Conservation (phyloP, 2,329 filamentous ascomycete genomes). For the Paecilomyces sp. region DNA sequence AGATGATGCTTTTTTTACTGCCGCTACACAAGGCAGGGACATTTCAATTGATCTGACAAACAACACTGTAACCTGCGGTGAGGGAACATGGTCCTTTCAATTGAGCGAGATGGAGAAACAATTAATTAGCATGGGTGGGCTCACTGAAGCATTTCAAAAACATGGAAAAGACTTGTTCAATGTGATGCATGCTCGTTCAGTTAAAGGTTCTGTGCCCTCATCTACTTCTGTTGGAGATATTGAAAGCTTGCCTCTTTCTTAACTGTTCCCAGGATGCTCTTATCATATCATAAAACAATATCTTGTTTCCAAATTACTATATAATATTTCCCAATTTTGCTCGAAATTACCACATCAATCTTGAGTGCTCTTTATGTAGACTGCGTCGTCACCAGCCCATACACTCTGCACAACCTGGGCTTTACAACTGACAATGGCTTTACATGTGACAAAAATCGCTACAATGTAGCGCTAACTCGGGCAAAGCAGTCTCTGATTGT, state of each 20-base stretch:
- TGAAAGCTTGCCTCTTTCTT: neutral
- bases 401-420: too few relatives aligned
- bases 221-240: neutral
- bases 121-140: conserved; percentile 31
- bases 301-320: too few relatives aligned
- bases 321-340: too few relatives aligned
- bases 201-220: neutral
- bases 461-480: too few relatives aligned
- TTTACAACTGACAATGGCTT: too few relatives aligned
- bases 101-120: conserved; percentile 34
- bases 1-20: conserved; percentile 33
- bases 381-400: too few relatives aligned
- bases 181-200: conserved; percentile 6
- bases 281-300: neutral
- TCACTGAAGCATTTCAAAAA: conserved; percentile 32
- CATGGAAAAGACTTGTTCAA: conserved; percentile 31
- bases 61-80: conserved; percentile 13
- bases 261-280: neutral
- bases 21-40: conserved; percentile 24
- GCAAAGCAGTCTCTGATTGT: too few relatives aligned
- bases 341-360: too few relatives aligned
- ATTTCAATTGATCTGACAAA: conserved; percentile 31
- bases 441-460: too few relatives aligned
- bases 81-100: conserved; percentile 24
- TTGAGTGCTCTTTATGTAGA: too few relatives aligned